Conservation (phyloP, 2,329 filamentous ascomycete genomes). For the Fusarium guadeloupense region DNA sequence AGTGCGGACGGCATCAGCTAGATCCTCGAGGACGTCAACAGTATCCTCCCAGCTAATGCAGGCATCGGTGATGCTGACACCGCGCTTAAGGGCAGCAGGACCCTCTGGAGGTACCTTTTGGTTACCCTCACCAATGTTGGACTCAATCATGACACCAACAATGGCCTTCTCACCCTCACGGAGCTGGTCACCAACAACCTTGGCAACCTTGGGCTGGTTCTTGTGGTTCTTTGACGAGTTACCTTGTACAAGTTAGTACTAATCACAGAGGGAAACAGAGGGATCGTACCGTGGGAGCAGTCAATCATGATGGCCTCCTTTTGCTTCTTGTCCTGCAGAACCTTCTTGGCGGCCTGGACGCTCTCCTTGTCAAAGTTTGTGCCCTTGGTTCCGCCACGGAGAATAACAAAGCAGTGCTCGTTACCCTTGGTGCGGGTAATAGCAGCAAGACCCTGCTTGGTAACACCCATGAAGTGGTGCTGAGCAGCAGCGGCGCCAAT, state of each 20-base stretch:
- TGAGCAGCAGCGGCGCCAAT: constrained; percentile 86
- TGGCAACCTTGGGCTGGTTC: constrained; percentile 94
- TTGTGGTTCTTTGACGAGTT: constrained; percentile 98
- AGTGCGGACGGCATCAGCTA: constrained; percentile 83
- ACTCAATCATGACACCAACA: constrained; percentile 98
- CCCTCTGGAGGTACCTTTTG: constrained; percentile 90
- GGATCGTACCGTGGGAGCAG: constrained; percentile 85
- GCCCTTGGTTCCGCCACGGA: constrained; percentile 89
- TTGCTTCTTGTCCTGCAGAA: constrained; percentile 82
- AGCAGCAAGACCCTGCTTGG: constrained; percentile 94
- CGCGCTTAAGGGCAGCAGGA: constrained; percentile 80
- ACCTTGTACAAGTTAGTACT: constrained; percentile 60
- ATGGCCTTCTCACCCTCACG: constrained; percentile 87
- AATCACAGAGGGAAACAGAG: constrained; percentile 51
- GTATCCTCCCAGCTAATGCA: constrained; percentile 95
- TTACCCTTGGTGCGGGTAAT: constrained; percentile 95
- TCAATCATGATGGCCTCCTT: constrained; percentile 96
- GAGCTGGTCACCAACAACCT: constrained; percentile 83
- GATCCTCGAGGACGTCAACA: constrained; percentile 80
- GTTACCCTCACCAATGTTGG: constrained; percentile 91
- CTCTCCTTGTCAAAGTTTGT: constrained; percentile 93
- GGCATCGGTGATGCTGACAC: constrained; percentile 94
- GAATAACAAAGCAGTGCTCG: constrained; percentile 96
- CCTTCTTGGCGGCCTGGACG: constrained; percentile 81
- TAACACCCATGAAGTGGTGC: constrained; percentile 99